Base-by-base conservation (phyloP, 2,329 filamentous ascomycete species). In the Colletotrichum horii region DNA sequence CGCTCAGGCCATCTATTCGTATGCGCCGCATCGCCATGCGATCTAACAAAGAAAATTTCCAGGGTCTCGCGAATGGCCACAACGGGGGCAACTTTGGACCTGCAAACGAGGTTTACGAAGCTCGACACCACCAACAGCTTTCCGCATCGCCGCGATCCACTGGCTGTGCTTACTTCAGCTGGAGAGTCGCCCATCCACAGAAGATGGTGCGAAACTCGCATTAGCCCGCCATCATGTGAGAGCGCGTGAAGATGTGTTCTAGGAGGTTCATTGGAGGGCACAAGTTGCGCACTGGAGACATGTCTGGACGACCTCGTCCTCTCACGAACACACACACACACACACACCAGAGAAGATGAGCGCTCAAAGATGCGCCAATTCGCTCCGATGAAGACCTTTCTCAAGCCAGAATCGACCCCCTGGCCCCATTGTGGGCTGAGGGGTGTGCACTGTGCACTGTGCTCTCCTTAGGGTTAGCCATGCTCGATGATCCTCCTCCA, bases 221-320 rank as follows among this genome's bases (percentile, higher is more conserved):
- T 77, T 77, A 66, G 76, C 56, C 14, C 28, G 52, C 19, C 68
- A 75, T 77, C 76, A 77, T 77, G 76, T 77, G 76, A 77, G 75
- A 60, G 61, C 60, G 74, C 55, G 74, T 70, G 60, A 75, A 55
- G 14, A 61, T 19, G 65, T 66, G 71, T 62, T 69, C 36, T 15
- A 30, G 60, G 30, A 24, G 61, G 26, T 65, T 58, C 60, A 74
- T 75, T 76, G 71, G 71, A 74, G 32, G 66, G 19, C 52, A 34
- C 19, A 9, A 32, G 38, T 22, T 67, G 52, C 22, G 66, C 66
- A 70, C 60, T 75, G 65, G 58, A 65, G 70, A 60, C 65, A 62
- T 67, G 32, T 70, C 36, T 65, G 48, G 61, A 58, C 48, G 55
- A 15, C n/a, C 6, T 34, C 74, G n/a, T 43, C 38, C 19, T 64